Conservation (phyloP, 805 yeast genomes). For the Saccharomycopsis fodiens region DNA sequence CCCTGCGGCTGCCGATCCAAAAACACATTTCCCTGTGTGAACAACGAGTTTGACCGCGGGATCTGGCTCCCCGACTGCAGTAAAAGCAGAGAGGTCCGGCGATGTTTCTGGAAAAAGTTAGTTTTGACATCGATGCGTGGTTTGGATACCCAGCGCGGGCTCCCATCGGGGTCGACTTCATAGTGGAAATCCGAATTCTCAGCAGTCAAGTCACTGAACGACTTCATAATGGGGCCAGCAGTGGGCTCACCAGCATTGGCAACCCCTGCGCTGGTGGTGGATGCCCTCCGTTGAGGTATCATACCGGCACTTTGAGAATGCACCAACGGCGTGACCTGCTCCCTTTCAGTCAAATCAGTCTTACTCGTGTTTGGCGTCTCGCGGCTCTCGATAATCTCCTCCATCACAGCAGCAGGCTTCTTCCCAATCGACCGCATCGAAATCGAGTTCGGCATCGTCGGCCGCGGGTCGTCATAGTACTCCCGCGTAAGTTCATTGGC, state of each 20-base stretch:
- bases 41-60: neutral
- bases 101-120: constrained; percentile 7
- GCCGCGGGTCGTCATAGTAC: neutral
- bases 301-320: neutral
- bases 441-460: neutral
- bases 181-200: neutral
- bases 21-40: neutral
- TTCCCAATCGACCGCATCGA: neutral
- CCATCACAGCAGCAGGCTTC: neutral
- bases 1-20: neutral
- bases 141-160: constrained; percentile 18
- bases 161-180: constrained; percentile 10
- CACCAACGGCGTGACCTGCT: neutral
- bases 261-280: neutral
- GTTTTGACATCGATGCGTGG: constrained; percentile 19
- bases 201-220: neutral
- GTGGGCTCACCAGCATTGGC: neutral
- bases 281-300: neutral
- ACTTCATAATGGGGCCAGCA: neutral
- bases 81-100: constrained; percentile 8
- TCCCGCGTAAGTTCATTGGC: neutral
- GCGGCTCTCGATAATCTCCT: neutral
- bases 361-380: neutral
- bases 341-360: neutral
- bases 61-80: neutral